Conservation (phyloP, 108 stramenopile species). For the Discostella stelligeroides region DNA sequence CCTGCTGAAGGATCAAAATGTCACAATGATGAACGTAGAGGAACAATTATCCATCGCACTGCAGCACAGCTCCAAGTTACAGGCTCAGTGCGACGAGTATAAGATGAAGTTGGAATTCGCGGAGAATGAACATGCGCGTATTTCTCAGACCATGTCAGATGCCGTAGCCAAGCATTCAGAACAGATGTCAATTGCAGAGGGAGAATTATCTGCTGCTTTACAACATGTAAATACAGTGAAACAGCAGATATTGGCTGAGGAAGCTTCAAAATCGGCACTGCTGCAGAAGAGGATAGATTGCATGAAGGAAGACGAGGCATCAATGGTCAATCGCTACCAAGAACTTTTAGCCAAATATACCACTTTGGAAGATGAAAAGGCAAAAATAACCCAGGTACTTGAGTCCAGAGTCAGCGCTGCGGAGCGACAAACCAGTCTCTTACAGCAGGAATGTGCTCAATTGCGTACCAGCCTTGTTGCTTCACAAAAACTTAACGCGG, state of each 20-base stretch:
- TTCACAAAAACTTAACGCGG: conserved; percentile 10
- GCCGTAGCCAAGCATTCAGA: conserved; percentile 23
- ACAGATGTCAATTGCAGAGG: conserved; percentile 27
- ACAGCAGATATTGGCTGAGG: neutral
- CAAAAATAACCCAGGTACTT: conserved; percentile 4
- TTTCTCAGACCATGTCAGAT: conserved; percentile 13
- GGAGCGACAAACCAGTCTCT: conserved; percentile 18
- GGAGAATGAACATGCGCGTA: conserved; percentile 11
- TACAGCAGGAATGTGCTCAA: conserved; percentile 10
- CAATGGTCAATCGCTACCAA: conserved; percentile 8
- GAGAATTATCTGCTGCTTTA: conserved; percentile 34
- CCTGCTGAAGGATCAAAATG: conserved; percentile 29
- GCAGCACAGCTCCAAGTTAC: conserved; percentile 16
- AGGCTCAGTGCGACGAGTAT: conserved; percentile 23
- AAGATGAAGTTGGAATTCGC: conserved; percentile 27
- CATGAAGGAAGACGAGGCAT: conserved; percentile 24
- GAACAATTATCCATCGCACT: conserved; percentile 26
- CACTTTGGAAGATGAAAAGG: conserved; percentile 21
- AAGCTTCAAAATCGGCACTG: conserved; percentile 4
- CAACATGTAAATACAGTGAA: conserved; percentile 6
- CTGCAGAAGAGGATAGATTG: conserved; percentile 23
- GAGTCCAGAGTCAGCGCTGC: conserved; percentile 20
- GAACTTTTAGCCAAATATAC: conserved; percentile 21
- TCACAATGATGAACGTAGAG: conserved; percentile 30
- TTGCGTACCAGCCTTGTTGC: conserved; percentile 20